Evolutionary conservation across 1,284 basidiomycete genomes (phyloP), one percentile per base, ranked within the genome.

Genomic region (Blastosporella zonata): DNA sequence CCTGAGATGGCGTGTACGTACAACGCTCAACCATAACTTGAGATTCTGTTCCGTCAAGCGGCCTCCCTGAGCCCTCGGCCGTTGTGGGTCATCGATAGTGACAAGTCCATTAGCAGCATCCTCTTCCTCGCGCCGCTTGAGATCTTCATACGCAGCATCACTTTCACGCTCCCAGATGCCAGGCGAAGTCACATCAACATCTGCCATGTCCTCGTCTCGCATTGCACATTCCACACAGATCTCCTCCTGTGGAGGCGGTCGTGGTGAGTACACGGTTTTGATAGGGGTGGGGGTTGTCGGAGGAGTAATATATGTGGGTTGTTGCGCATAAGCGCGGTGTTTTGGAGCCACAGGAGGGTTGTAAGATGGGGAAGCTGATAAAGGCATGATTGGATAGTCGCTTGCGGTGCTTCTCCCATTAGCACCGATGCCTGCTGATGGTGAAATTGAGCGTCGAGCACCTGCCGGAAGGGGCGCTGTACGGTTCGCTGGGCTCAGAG

Each of bases 201-300:
- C 96, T 28, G 90, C 93, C 89, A 99, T 93, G 65, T 99, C 96
- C 63, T 96, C 86, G 70, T 99, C 96, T 36, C 96, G 87, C 96
- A 99, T 99, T 61, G 97, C 92, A 67, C 96, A 99, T 70, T 99
- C 96, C 41, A 98, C 77, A 62, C 96, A 99, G 36, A 98, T 75
- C 66, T 97, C 94, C 59, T 87, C 86, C 54, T 75, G 81, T 17
- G 70, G 76, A n/a, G 61, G 58, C 66, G 70, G 36, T 44, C 75
- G 71, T 27, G 79, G 76, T 9, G 77, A 72, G 59, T 79, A 80
- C 18, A 81, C 71, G 12, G 83, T 77, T 49, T 82, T 81, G 45
- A 82, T 72, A 45, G 81, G 73, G 44, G 74, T 77, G 13, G 77
- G 76, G 1, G 78, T 61, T 6, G 77, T 68, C 1, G 72, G 65